phyloP scores from a whole-genome alignment of 306 rosid genomes.

The Acacia confusa region DNA sequence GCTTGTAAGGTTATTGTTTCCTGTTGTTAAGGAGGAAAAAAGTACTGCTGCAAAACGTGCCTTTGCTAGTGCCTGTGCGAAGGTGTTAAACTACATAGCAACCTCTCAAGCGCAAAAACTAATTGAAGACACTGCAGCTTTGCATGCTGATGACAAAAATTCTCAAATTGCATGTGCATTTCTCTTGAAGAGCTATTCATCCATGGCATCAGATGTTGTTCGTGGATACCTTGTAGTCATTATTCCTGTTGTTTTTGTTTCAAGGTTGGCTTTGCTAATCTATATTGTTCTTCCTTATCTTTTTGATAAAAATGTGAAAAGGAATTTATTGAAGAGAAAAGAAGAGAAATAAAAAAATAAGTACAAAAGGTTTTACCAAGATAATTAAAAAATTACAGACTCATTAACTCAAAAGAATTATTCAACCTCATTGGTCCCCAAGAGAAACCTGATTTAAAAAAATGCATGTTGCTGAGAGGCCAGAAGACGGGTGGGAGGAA shows the following conservation, averaged over 20 bases:
- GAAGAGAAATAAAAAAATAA: not conserved
- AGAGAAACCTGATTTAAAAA: not conserved
- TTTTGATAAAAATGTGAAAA: not conserved
- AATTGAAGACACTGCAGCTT: constrained; percentile 76
- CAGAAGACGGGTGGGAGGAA: not conserved
- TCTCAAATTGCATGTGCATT: constrained; percentile 86
- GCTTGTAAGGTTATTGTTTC: constrained; percentile 78
- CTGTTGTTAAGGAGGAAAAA: constrained; percentile 82
- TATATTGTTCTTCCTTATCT: constrained; percentile 19
- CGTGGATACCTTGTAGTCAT: constrained; percentile 72
- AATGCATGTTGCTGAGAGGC: not conserved
- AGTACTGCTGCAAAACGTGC: constrained; percentile 86
- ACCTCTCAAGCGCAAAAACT: constrained; percentile 73
- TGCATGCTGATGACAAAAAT: constrained; percentile 79
- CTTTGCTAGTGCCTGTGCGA: constrained; percentile 84
- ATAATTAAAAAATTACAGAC: not conserved
- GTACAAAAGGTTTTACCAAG: not conserved
- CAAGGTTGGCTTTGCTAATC: constrained; percentile 62
- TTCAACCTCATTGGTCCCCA: not conserved
- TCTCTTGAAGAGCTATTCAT: constrained; percentile 75
- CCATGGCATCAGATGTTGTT: constrained; percentile 79
- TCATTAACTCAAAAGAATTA: not conserved
- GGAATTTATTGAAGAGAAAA: not conserved
- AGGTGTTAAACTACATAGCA: constrained; percentile 59
- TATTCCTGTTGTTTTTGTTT: constrained; percentile 76